phyloP scores from a whole-genome alignment of 192 early-diverging fungal genomes.

The Coemansia sp. region DNA sequence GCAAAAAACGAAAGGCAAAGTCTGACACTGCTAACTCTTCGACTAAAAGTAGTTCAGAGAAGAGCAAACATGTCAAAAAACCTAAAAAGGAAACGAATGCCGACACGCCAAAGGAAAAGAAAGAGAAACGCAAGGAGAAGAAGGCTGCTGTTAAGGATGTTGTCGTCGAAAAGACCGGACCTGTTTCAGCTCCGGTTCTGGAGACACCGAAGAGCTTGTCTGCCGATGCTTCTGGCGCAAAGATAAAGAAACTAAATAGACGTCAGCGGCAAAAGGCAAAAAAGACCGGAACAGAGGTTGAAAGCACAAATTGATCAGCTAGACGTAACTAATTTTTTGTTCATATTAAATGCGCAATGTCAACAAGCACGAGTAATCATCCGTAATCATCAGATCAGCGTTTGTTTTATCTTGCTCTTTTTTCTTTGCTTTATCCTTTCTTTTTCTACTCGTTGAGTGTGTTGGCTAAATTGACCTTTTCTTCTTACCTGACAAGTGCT shows the following conservation, averaged over 20 bases:
- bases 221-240: background rate
- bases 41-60: background rate
- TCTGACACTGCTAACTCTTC: background rate
- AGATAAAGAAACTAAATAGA: conserved; percentile 27
- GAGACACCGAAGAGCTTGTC: background rate
- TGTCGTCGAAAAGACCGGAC: background rate
- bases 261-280: conserved; percentile 51
- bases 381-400: too few relatives aligned
- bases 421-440: background rate
- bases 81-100: conserved; percentile 31
- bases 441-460: background rate
- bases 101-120: conserved; percentile 15
- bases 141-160: conserved; percentile 1
- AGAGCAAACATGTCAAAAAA: conserved; percentile 27
- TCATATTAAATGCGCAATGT: too few relatives aligned
- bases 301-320: background rate
- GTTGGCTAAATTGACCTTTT: background rate
- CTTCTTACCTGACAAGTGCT: background rate
- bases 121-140: conserved; percentile 26
- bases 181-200: background rate
- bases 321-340: too few relatives aligned
- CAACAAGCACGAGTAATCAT: too few relatives aligned
- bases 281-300: conserved; percentile 10
- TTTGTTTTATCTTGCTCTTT: background rate
- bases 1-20: conserved; percentile 41